Percentiles rank a stretch among this genome's conserved stretches.
Conservation (phyloP, 441 rosid species). For the Raphanus hybrid region DNA sequence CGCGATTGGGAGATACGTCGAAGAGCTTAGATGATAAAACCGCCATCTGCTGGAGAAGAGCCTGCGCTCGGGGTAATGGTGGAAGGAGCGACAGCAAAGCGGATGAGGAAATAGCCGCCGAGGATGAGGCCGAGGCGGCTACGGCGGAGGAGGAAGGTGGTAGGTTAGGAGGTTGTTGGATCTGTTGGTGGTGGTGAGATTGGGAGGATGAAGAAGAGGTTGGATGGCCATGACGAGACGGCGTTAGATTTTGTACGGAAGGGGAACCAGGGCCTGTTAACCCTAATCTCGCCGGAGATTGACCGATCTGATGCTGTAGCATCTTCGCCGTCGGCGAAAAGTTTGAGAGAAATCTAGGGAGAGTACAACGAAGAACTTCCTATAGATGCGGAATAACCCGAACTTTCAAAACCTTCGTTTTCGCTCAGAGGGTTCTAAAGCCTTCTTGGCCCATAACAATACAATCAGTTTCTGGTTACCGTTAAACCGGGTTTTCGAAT, state of each 20-base stretch:
- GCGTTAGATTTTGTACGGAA: conserved; percentile 67
- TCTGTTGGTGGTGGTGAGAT: conserved; percentile 40
- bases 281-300: conserved; percentile 89
- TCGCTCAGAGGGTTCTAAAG: not conserved
- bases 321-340: conserved; percentile 47
- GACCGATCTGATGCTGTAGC: conserved; percentile 81
- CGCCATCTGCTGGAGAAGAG: conserved; percentile 90
- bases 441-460: not conserved
- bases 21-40: conserved; percentile 70
- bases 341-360: not conserved
- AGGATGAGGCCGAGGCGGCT: conserved; percentile 59
- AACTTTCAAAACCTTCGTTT: not conserved
- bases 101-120: conserved; percentile 56
- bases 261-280: conserved; percentile 79
- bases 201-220: conserved; percentile 47
- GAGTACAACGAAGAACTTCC: not conserved
- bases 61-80: conserved; percentile 81
- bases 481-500: not conserved
- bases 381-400: not conserved
- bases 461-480: not conserved
- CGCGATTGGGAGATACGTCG: conserved; percentile 74
- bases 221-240: conserved; percentile 62
- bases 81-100: conserved; percentile 85
- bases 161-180: conserved; percentile 38
- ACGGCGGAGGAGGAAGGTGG: conserved; percentile 41